These are phyloP conservation scores for Globisporangium yorkense DNA, from an alignment of 352 stramenopile genomes.

Conservation along the genomic window DNA sequence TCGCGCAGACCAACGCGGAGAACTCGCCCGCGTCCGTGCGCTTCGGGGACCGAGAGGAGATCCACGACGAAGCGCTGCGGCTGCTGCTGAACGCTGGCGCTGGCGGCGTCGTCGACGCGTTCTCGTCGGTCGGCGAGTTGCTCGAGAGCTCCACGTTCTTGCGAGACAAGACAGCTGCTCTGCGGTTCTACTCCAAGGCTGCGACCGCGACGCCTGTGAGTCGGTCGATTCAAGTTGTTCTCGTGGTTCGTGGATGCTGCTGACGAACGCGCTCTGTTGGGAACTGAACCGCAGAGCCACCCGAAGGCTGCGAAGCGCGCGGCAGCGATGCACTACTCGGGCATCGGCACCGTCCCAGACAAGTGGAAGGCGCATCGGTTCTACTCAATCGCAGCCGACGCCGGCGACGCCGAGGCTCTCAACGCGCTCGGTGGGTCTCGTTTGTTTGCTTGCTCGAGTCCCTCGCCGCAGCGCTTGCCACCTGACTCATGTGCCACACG, in stretches of 20 bases:
- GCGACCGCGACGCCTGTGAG: conserved; percentile 22
- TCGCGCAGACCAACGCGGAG: conserved; percentile 8
- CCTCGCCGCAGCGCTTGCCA: background rate
- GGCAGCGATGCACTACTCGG: conserved; percentile 58
- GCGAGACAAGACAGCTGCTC: conserved; percentile 34
- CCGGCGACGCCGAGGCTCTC: conserved; percentile 48
- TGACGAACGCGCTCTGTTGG: background rate
- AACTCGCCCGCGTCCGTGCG: conserved; percentile 15
- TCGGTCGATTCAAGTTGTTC: background rate
- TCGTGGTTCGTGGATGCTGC: background rate
- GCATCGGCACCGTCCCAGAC: conserved; percentile 39
- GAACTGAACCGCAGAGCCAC: conserved; percentile 21
- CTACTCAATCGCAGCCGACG: conserved; percentile 48
- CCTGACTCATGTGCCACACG: no score
- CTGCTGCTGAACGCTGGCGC: conserved; percentile 49
- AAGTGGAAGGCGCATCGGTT: conserved; percentile 45
- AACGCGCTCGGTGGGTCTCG: conserved; percentile 52
- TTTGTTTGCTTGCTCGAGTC: background rate
- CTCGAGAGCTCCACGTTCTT: conserved; percentile 49
- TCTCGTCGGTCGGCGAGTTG: conserved; percentile 39
- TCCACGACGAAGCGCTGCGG: conserved; percentile 54
- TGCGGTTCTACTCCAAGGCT: conserved; percentile 60
- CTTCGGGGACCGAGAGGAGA: conserved; percentile 46
- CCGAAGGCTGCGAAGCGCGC: conserved; percentile 41
- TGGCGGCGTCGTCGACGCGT: conserved; percentile 28